Base-by-base conservation (phyloP, 2,329 filamentous ascomycete species). In the Diaporthe ilicicola region DNA sequence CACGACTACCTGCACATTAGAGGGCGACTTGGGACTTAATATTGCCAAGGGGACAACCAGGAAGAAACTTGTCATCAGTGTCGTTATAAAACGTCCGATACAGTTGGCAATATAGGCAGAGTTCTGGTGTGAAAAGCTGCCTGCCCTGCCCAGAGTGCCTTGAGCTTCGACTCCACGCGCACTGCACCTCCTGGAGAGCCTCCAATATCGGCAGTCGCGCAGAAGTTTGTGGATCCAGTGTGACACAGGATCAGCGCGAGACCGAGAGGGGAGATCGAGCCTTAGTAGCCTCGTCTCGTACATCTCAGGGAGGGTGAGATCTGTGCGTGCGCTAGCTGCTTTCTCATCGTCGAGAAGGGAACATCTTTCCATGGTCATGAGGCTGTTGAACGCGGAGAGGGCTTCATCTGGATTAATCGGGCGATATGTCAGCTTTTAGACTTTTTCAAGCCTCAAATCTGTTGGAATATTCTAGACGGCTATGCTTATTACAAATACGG, bases 241-340 rank as follows among this genome's bases (percentile, higher is more conserved):
- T 13, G 55, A 61, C 4, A 46, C 37, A 8, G 55, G 55, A 9
- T 46, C 37, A 15, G 24, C 55, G 9, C 39, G 55, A 2, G 55
- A 46, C 17, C 55, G 55, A 6, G 37, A 1, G 2, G 55, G 55
- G 17, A 61, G 55, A 10, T 46, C 55, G 4, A 5, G 55, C 3
- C 55, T 44, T 15, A 61, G 22, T 3, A 81, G 73, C 56, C 79
- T 75, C 12, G 79, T 81, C 34, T 80, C 78, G 68, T 80, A 79
- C 37, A 74, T 76, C 72, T 81, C 78, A 54, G 76, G 73, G 17
- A 78, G 69, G 13, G 72, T 78, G 29, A 79, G 73, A 51, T 79
- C 76, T 27, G 75, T 74, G 46, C 75, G 72, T 8, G 73, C 48
- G 29, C 50, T 74, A 17, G 67, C 72, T 24, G 72, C 67, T 34